Percentiles rank a stretch among this genome's conserved stretches.
Conservation (phyloP, 495 filamentous ascomycete species). For the Aspergillus haitiensis region DNA sequence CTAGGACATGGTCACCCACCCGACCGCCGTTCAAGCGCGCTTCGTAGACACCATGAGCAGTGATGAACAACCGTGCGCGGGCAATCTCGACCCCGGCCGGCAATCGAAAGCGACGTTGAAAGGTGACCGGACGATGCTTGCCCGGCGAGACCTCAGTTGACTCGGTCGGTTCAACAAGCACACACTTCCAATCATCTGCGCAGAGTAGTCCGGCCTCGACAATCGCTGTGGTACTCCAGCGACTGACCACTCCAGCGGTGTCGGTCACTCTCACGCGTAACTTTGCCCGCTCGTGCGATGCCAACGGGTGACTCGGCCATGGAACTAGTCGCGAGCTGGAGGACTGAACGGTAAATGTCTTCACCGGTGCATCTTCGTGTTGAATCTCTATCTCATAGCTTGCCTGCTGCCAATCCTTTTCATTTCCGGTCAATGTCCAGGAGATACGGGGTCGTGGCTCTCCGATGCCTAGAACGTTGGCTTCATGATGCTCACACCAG, state of each 20-base stretch:
- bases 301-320: conserved; percentile 47
- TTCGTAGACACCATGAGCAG: conserved; percentile 51
- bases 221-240: conserved; percentile 34
- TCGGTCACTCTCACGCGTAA: conserved; percentile 40
- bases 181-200: conserved; percentile 39
- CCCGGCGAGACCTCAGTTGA: conserved; percentile 19
- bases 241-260: conserved; percentile 13
- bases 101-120: conserved; percentile 27
- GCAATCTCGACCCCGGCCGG: conserved; percentile 5
- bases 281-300: conserved; percentile 38
- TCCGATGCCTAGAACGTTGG: conserved; percentile 31
- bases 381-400: conserved; percentile 39
- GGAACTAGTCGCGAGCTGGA: conserved; percentile 45
- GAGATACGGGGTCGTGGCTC: conserved; percentile 31
- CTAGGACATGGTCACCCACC: conserved; percentile 44
- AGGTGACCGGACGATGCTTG: conserved; percentile 24
- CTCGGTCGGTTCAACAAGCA: conserved; percentile 30
- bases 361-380: not conserved
- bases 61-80: conserved; percentile 49
- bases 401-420: conserved; percentile 34
- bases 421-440: conserved; percentile 29
- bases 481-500: conserved; percentile 32
- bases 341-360: not conserved
- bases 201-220: conserved; percentile 43
- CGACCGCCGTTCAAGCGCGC: conserved; percentile 47